Base-by-base conservation (phyloP, 2,329 filamentous ascomycete genomes). In the Leptographium wingfieldii region DNA sequence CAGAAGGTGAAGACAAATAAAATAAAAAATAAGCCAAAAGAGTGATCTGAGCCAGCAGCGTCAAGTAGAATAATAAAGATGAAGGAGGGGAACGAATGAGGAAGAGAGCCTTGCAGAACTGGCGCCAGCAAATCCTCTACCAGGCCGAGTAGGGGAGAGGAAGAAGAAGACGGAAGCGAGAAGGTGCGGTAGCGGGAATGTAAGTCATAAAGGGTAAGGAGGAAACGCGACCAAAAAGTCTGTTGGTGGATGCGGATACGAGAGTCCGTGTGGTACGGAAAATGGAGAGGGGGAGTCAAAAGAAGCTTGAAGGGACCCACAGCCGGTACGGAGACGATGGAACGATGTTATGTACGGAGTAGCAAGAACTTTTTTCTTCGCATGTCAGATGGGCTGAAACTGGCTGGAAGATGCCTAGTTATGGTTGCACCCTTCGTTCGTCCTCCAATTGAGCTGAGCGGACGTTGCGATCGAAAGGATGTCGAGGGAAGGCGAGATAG, bases 21-120 rank as follows among this genome's bases (percentile, higher is more conserved):
- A 70, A 72, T 33, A 69, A 69, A 70, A 70, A 63, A 67, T 63
- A 66, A 68, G 68, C 55, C 49, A 48, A 63, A 74, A 73, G 74
- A 78, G 72, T 67, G 73, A 74, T 80, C 80, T 83, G 80, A 82
- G 74, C 80, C 80, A 84, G 82, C 80, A 83, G 81, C 72, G 65
- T 54, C 71, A 69, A 70, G 72, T 33, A 69, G 67, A 69, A 70
- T 70, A 63, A 67, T 63, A 68, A 68, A 68, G 66, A 68, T 69
- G 38, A 27, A 58, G 38, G 48, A 56, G 70, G 69, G 71, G 73
- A 51, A 70, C 68, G 68, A 71, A 71, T 67, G 65, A 67, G 67
- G 69, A 67, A 70, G 67, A 68, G 3, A 68, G 68, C 70, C 69
- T 70, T 69, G 67, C 67, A 65, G 67, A 63, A 67, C 65, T 68